Evolutionary conservation across 495 filamentous ascomycete species (phyloP).

Genomic region (Lepraria neglecta): DNA sequence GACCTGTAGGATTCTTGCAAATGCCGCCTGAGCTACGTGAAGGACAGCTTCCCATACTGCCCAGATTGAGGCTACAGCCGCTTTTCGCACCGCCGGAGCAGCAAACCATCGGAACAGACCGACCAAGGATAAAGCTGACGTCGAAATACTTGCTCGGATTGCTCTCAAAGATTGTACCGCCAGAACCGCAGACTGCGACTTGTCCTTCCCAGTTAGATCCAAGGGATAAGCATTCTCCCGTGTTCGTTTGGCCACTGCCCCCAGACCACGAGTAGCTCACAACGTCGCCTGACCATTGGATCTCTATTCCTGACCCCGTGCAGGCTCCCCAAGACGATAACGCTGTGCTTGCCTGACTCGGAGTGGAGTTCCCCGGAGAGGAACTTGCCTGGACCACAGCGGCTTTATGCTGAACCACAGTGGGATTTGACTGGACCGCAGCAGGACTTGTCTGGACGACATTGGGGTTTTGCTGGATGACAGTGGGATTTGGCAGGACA

Average conservation of each 20-base stretch:
- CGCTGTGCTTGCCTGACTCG: neutral
- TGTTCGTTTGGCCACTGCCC: conserved; percentile 5
- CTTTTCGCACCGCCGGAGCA: neutral
- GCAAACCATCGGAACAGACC: conserved; percentile 15
- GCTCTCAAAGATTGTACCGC: conserved; percentile 12
- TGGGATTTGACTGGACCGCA: too few species aligned
- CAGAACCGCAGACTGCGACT: conserved; percentile 9
- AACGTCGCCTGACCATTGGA: conserved; percentile 8
- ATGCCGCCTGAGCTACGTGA: neutral
- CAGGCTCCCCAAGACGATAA: neutral
- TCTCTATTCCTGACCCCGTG: conserved; percentile 5
- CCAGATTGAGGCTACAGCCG: conserved; percentile 12
- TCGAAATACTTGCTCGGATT: conserved; percentile 15
- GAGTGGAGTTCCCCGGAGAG: neutral
- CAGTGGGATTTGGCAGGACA: too few species aligned
- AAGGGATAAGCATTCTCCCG: neutral
- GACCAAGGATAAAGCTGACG: conserved; percentile 14
- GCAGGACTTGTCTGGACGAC: too few species aligned
- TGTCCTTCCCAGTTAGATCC: conserved; percentile 9
- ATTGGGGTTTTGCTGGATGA: too few species aligned
- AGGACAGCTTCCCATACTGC: neutral
- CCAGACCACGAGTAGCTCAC: conserved; percentile 9
- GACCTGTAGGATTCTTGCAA: conserved; percentile 14
- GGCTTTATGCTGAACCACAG: too few species aligned
- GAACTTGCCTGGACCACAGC: too few species aligned